Conservation (phyloP, 1,284 basidiomycete genomes). For the Ceratobasidium papillatum region DNA sequence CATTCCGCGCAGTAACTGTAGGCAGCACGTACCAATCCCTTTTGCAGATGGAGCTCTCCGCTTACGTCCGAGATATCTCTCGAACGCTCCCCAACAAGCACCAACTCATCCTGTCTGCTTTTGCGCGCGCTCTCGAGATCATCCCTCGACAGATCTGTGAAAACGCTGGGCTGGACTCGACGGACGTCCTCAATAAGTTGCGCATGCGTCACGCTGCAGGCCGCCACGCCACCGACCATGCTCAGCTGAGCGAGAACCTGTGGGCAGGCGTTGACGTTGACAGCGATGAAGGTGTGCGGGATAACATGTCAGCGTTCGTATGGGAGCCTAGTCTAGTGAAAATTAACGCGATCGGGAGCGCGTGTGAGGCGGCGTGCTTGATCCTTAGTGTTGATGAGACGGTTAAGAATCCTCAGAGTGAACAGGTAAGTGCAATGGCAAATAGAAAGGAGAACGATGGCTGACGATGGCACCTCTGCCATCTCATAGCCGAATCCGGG, state of each 20-base stretch:
- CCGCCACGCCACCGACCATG: slow-evolving; percentile 26
- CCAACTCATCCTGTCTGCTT: slow-evolving; percentile 94
- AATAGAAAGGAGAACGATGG: slow-evolving; percentile 24
- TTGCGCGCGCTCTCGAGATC: slow-evolving; percentile 96
- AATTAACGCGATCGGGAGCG: slow-evolving; percentile 93
- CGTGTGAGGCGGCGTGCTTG: slow-evolving; percentile 94
- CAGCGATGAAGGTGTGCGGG: slow-evolving; percentile 83
- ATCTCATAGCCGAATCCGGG: slow-evolving; percentile 71
- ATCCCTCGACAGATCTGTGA: slow-evolving; percentile 99
- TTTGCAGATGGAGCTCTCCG: slow-evolving; percentile 92
- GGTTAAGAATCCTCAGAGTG: slow-evolving; percentile 90
- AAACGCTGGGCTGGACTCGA: slow-evolving; percentile 98
- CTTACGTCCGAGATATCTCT: slow-evolving; percentile 89
- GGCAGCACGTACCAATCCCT: slow-evolving; percentile 12
- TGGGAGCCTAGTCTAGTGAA: slow-evolving; percentile 99
- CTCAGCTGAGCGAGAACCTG: slow-evolving; percentile 57
- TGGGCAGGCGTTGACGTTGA: slow-evolving; percentile 99
- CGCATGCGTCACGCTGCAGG: slow-evolving; percentile 95
- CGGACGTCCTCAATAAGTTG: slow-evolving; percentile 96
- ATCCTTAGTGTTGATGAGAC: slow-evolving; percentile 96
- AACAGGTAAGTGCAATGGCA: slow-evolving; percentile 67
- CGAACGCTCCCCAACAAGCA: slow-evolving; percentile 95
- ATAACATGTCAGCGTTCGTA: slow-evolving; percentile 97
- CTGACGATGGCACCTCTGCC: slow-evolving; percentile 43
- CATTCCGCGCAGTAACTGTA: slow-evolving; percentile 41